Conservation (phyloP, 2,329 filamentous ascomycete genomes). For the Fusarium austroafricanum region DNA sequence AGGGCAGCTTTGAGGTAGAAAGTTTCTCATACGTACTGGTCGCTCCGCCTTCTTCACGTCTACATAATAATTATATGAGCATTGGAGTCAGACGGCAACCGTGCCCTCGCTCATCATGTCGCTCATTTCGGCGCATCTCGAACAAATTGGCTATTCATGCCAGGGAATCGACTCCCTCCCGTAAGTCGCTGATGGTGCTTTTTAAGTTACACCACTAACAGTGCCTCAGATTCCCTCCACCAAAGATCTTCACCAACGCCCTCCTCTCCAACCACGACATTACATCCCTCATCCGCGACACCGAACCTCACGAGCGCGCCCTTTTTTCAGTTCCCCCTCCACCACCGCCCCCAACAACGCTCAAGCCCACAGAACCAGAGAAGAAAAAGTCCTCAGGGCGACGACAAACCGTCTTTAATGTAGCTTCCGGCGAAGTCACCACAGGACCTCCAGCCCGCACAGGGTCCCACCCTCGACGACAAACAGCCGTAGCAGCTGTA, state of each 20-base stretch:
- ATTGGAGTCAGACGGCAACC: background rate
- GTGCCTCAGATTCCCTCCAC: conserved; percentile 77
- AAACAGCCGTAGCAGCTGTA: conserved; percentile 90
- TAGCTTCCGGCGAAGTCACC: conserved; percentile 71
- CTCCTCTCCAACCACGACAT: conserved; percentile 91
- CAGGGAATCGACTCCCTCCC: conserved; percentile 80
- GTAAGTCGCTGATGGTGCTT: conserved; percentile 58
- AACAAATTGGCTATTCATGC: conserved; percentile 82
- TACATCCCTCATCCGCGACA: conserved; percentile 93
- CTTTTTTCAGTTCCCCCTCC: conserved; percentile 91
- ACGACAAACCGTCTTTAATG: conserved; percentile 74
- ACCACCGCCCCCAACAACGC: conserved; percentile 58
- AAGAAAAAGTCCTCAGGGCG: conserved; percentile 56
- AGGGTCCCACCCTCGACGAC: conserved; percentile 69
- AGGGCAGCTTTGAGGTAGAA: background rate
- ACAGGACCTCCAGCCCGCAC: conserved; percentile 62
- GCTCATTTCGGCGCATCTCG: conserved; percentile 75
- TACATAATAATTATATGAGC: background rate
- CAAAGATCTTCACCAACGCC: conserved; percentile 96
- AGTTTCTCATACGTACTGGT: background rate
- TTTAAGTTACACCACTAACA: background rate
- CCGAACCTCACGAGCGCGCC: conserved; percentile 92
- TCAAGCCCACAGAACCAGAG: conserved; percentile 53
- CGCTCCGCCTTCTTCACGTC: background rate
- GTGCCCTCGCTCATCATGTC: conserved; percentile 70